A percentile compares a stretch with the other conserved stretches of the same genome.
phyloP scores from a whole-genome alignment of 768 basidiomycete genomes.

The Gymnopilus junonius region DNA sequence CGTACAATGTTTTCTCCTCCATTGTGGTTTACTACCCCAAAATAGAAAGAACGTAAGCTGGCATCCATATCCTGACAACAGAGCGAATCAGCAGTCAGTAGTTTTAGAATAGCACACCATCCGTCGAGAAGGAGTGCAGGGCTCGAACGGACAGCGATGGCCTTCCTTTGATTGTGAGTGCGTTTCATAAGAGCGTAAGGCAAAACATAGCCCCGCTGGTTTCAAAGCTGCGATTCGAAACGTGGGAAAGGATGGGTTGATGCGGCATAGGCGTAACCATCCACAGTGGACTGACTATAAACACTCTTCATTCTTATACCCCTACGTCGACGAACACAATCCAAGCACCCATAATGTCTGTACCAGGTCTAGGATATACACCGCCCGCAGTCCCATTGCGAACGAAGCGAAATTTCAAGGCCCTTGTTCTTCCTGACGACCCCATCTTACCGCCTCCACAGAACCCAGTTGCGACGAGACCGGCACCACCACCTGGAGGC shows the following conservation, averaged over 20 bases:
- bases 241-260: slow-evolving; percentile 9
- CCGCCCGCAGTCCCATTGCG: slow-evolving; percentile 55
- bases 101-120: background rate
- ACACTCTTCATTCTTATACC: background rate
- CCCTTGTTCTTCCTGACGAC: slow-evolving; percentile 66
- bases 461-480: slow-evolving; percentile 22
- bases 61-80: background rate
- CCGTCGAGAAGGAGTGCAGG: background rate
- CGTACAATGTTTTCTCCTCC: no score
- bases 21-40: background rate
- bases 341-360: slow-evolving; percentile 9
- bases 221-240: slow-evolving; percentile 7
- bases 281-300: background rate
- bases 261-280: slow-evolving; percentile 13
- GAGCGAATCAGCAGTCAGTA: background rate
- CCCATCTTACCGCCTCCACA: slow-evolving; percentile 27
- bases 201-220: slow-evolving; percentile 10
- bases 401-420: slow-evolving; percentile 92
- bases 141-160: background rate
- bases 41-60: background rate
- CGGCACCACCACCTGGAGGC: slow-evolving; percentile 25
- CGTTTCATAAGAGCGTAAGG: background rate
- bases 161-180: background rate
- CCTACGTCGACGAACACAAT: background rate
- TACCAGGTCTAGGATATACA: slow-evolving; percentile 24